phyloP scores from a whole-genome alignment of 768 basidiomycete genomes.

The Tricholoma sp. region DNA sequence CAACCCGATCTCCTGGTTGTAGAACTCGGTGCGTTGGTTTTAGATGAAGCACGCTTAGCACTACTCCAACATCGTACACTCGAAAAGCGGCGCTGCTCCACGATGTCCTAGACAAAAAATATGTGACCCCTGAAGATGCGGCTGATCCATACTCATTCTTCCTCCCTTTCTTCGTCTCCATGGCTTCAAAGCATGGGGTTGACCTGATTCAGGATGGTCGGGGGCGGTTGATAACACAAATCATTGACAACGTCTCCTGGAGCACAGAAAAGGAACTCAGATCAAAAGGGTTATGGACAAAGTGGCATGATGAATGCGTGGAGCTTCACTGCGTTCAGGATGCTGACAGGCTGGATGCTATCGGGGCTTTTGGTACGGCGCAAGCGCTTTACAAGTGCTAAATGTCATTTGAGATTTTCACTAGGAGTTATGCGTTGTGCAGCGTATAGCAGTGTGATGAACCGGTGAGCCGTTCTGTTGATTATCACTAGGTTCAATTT shows the following conservation, averaged over 20 bases:
- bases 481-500: neutral
- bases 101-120: slow-evolving; percentile 58
- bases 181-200: slow-evolving; percentile 37
- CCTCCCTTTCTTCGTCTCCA: slow-evolving; percentile 49
- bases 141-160: slow-evolving; percentile 45
- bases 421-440: slow-evolving; percentile 64
- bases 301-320: slow-evolving; percentile 65
- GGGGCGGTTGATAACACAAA: slow-evolving; percentile 46
- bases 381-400: slow-evolving; percentile 24
- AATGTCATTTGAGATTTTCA: neutral
- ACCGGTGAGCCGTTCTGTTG: slow-evolving; percentile 30
- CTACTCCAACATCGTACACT: neutral
- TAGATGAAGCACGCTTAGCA: neutral
- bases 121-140: slow-evolving; percentile 32
- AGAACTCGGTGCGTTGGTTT: slow-evolving; percentile 45
- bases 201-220: slow-evolving; percentile 58
- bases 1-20: slow-evolving; percentile 69
- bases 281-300: slow-evolving; percentile 46
- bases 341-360: slow-evolving; percentile 67
- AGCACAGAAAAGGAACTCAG: slow-evolving; percentile 72
- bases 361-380: slow-evolving; percentile 67
- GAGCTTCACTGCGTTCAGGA: slow-evolving; percentile 84
- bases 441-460: slow-evolving; percentile 53
- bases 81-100: slow-evolving; percentile 74
- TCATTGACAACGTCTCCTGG: slow-evolving; percentile 84